Evolutionary conservation across 345 rosid species (phyloP).

Genomic region (Ricinus communis): DNA sequence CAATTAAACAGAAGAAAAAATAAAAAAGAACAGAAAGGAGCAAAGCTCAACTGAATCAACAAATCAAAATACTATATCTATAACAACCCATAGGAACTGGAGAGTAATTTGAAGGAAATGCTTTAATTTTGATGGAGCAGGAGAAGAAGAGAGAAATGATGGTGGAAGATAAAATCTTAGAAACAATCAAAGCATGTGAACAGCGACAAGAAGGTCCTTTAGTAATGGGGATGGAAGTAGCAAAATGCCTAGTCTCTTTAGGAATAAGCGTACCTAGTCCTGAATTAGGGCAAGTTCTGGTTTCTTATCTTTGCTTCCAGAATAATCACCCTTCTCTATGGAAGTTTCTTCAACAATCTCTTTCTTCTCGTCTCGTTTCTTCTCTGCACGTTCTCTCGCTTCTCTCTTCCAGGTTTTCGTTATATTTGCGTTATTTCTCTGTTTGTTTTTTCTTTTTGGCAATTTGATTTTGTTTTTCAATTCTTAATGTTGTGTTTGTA

Average conservation of each 20-base stretch:
- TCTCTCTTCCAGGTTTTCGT: constrained; percentile 40
- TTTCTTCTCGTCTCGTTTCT: constrained; percentile 43
- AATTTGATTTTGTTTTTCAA: neutral
- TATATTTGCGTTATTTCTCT: neutral
- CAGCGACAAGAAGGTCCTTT: constrained; percentile 27
- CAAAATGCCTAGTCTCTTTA: constrained; percentile 30
- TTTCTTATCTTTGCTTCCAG: constrained; percentile 47
- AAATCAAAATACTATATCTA: too few relatives aligned
- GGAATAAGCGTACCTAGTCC: constrained; percentile 33
- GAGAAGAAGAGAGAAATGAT: neutral
- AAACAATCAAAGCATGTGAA: constrained; percentile 15
- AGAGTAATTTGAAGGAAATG: too few relatives aligned
- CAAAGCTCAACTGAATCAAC: too few relatives aligned
- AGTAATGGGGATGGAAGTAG: constrained; percentile 40
- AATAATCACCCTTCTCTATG: constrained; percentile 47
- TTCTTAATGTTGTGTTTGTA: neutral
- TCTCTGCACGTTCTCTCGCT: constrained; percentile 54
- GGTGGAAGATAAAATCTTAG: constrained; percentile 11
- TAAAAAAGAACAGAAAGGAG: too few relatives aligned
- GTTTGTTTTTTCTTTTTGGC: neutral
- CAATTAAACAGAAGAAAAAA: too few relatives aligned
- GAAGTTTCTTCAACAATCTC: constrained; percentile 51
- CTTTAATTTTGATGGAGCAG: neutral
- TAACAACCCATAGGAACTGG: too few relatives aligned
- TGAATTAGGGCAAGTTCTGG: constrained; percentile 44